Percentiles rank a stretch among this genome's conserved stretches.
Conservation (phyloP, 2,329 filamentous ascomycete genomes). For the Pseudofabraea citricarpa region DNA sequence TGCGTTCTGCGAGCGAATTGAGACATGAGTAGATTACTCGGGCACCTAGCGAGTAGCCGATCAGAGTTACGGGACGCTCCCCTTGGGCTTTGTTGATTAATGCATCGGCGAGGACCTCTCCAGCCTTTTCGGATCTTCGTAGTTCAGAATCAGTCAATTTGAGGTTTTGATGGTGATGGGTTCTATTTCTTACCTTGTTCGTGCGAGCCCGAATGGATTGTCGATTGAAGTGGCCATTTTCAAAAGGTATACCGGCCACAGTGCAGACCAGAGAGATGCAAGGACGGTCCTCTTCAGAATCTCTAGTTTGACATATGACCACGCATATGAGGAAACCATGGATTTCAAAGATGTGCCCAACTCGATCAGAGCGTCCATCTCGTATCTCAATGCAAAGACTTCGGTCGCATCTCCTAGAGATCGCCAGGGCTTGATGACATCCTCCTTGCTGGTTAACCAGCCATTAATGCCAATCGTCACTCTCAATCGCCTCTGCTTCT, state of each 20-base stretch:
- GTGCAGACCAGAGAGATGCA: constrained; percentile 37
- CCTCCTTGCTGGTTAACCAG: constrained; percentile 72
- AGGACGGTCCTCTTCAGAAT: constrained; percentile 52
- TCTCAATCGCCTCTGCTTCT: constrained; percentile 51
- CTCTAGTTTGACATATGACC: constrained; percentile 55
- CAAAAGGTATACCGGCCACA: constrained; percentile 44
- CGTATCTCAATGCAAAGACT: constrained; percentile 79
- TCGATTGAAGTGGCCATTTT: constrained; percentile 50
- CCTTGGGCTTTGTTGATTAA: constrained; percentile 73
- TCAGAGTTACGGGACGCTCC: constrained; percentile 55
- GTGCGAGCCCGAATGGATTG: constrained; percentile 58
- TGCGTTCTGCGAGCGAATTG: constrained; percentile 52
- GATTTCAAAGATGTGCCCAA: constrained; percentile 69
- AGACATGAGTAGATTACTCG: constrained; percentile 62
- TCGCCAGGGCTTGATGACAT: constrained; percentile 76
- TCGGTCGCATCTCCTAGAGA: constrained; percentile 68
- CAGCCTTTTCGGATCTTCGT: constrained; percentile 58
- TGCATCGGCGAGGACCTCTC: constrained; percentile 56
- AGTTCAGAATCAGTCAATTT: too few relatives aligned
- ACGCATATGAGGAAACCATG: constrained; percentile 57
- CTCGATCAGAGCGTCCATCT: constrained; percentile 70
- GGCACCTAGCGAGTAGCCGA: constrained; percentile 57
- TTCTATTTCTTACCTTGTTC: too few relatives aligned
- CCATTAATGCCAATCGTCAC: constrained; percentile 85
- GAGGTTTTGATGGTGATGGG: too few relatives aligned